A percentile compares a stretch with the other conserved stretches of the same genome.
Evolutionary conservation across 23 red algal genomes (phyloP).

Genomic region (Agarophyton chilense): DNA sequence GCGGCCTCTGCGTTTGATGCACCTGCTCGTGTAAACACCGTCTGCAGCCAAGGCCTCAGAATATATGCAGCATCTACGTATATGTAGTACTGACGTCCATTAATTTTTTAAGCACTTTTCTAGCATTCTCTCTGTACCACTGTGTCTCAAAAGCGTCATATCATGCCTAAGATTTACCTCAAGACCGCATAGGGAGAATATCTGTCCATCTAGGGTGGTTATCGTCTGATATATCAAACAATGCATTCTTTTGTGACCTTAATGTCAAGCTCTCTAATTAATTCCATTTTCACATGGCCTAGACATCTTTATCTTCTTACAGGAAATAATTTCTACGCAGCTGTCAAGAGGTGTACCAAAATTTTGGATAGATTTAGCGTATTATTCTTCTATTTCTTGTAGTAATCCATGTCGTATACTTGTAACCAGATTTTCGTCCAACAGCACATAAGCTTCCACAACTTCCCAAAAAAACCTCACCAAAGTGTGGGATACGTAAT

Average conservation of each 20-base stretch:
- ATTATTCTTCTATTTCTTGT: not conserved
- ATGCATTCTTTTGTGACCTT: constrained; percentile 36
- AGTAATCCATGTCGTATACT: not conserved
- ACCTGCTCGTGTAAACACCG: not conserved
- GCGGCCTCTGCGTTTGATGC: not conserved
- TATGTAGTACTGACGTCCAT: constrained; percentile 6
- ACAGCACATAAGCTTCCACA: not conserved
- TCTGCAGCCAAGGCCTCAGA: constrained; percentile 10
- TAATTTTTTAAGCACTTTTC: not conserved
- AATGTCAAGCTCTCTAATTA: constrained; percentile 1
- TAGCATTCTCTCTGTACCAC: not conserved
- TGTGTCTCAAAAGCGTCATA: constrained; percentile 20
- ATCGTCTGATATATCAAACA: constrained; percentile 37
- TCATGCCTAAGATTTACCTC: constrained; percentile 1
- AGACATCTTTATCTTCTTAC: constrained; percentile 18
- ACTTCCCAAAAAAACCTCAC: constrained; percentile 32
- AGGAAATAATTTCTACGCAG: constrained; percentile 19
- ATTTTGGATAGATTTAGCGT: constrained; percentile 1
- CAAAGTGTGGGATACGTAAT: not conserved
- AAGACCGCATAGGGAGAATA: constrained; percentile 25
- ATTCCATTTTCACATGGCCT: not conserved
- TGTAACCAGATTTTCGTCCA: not conserved
- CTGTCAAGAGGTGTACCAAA: constrained; percentile 26
- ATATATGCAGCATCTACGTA: constrained; percentile 38
- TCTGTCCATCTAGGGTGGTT: constrained; percentile 29